These are phyloP conservation scores for Phytophthora cactorum DNA, from an alignment of 352 stramenopile species.

Conservation along the genomic window DNA sequence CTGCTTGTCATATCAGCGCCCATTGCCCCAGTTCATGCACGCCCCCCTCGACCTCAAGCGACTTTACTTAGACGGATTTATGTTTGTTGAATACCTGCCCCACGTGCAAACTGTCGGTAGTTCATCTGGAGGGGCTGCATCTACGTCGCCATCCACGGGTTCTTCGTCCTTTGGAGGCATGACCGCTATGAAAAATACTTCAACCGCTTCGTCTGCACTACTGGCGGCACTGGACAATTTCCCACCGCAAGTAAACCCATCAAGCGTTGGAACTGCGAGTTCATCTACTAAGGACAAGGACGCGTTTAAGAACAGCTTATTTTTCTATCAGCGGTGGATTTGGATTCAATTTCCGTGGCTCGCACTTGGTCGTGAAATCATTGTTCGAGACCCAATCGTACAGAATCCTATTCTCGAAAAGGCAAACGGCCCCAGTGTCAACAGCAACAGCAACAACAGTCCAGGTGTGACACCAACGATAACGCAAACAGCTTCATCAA, in stretches of 20 bases:
- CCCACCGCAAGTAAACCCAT: conserved; percentile 18
- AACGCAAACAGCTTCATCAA: conserved; percentile 13
- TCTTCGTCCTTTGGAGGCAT: conserved; percentile 12
- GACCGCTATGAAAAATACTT: conserved; percentile 19
- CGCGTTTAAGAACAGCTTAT: conserved; percentile 70
- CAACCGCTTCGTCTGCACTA: conserved; percentile 38
- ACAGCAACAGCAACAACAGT: not conserved
- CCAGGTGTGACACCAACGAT: conserved; percentile 1
- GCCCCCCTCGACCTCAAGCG: conserved; percentile 74
- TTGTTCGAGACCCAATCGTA: conserved; percentile 54
- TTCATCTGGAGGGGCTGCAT: conserved; percentile 22
- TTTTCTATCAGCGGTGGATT: conserved; percentile 92
- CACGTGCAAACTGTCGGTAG: conserved; percentile 38
- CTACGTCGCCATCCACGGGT: conserved; percentile 21
- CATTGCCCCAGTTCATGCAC: conserved; percentile 79
- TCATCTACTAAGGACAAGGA: conserved; percentile 50
- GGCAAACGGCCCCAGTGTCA: conserved; percentile 12
- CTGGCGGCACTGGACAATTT: conserved; percentile 41
- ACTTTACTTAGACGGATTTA: conserved; percentile 75
- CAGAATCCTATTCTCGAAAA: conserved; percentile 42
- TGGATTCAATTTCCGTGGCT: conserved; percentile 96
- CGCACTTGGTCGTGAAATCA: conserved; percentile 75
- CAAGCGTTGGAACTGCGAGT: conserved; percentile 10
- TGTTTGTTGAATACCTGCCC: conserved; percentile 70
- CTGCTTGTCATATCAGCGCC: conserved; percentile 72